These are phyloP conservation scores for Aspergillus ustus DNA, from an alignment of 2,329 filamentous ascomycete genomes.

Conservation along the genomic window DNA sequence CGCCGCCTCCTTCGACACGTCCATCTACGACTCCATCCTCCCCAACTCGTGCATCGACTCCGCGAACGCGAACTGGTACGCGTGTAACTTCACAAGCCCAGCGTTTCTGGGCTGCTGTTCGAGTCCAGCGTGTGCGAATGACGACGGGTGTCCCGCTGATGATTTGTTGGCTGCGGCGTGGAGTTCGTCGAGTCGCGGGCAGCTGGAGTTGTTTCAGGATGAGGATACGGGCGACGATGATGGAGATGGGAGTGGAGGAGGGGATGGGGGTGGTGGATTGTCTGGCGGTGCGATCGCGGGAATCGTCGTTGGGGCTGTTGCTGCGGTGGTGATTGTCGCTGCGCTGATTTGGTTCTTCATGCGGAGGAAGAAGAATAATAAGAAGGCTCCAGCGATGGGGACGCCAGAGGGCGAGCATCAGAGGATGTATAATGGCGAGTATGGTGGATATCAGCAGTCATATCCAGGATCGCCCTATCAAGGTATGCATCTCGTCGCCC, in stretches of 20 bases:
- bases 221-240: not conserved
- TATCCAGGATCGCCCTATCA: not conserved
- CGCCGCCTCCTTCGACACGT: slow-evolving; percentile 32
- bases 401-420: not conserved
- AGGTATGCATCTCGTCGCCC: not conserved
- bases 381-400: not conserved
- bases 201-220: slow-evolving; percentile 13
- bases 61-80: slow-evolving; percentile 7
- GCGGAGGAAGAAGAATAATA: not conserved
- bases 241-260: not conserved
- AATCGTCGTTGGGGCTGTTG: slow-evolving; percentile 1
- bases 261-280: not conserved
- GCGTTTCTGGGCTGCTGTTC: slow-evolving; percentile 16
- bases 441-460: not conserved
- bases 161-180: slow-evolving; percentile 5
- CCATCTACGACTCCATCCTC: slow-evolving; percentile 9
- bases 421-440: not conserved
- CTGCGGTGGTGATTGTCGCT: not conserved
- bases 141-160: not conserved
- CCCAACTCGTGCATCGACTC: slow-evolving; percentile 11
- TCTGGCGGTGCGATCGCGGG: slow-evolving; percentile 5
- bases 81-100: slow-evolving; percentile 10
- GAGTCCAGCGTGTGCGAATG: not conserved
- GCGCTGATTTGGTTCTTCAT: not conserved
- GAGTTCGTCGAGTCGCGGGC: not conserved